These are phyloP conservation scores for Coffea humblotiana DNA, from an alignment of 305 asterid genomes.

Conservation along the genomic window DNA sequence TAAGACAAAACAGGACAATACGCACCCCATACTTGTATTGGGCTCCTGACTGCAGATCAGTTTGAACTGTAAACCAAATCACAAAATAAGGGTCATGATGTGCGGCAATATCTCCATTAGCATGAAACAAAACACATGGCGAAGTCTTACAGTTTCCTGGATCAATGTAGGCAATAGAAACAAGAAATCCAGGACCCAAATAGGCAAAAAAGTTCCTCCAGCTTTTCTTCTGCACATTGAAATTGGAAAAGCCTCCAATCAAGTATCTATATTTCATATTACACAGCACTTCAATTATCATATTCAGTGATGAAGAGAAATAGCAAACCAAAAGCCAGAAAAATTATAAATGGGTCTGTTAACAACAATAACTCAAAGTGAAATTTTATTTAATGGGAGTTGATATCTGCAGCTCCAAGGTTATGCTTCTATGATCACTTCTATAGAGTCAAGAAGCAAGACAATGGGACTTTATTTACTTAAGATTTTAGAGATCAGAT, in stretches of 20 bases:
- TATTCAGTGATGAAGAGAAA: not conserved
- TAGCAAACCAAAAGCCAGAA: not conserved
- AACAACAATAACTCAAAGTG: not conserved
- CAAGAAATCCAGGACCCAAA: slow-evolving; percentile 97
- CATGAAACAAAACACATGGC: not conserved
- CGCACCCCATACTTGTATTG: slow-evolving; percentile 89
- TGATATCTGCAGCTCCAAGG: not conserved
- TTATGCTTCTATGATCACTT: not conserved
- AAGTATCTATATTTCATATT: not conserved
- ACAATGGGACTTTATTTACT: not conserved
- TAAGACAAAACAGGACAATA: slow-evolving; percentile 10
- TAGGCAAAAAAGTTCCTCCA: slow-evolving; percentile 91
- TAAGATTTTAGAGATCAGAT: not conserved
- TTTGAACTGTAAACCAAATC: slow-evolving; percentile 61
- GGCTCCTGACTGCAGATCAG: slow-evolving; percentile 94
- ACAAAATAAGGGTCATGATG: slow-evolving; percentile 10
- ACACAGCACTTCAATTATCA: not conserved
- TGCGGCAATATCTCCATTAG: not conserved
- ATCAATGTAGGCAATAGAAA: slow-evolving; percentile 94
- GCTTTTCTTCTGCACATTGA: slow-evolving; percentile 60
- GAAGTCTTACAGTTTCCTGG: slow-evolving; percentile 89
- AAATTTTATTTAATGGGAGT: not conserved
- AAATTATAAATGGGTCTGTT: not conserved
- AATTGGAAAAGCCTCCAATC: not conserved
- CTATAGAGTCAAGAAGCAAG: not conserved